Percentiles rank a stretch among this genome's conserved stretches.
Evolutionary conservation across 176 grass and related monocot species (phyloP).

Genomic region (Pharus latifolius): DNA sequence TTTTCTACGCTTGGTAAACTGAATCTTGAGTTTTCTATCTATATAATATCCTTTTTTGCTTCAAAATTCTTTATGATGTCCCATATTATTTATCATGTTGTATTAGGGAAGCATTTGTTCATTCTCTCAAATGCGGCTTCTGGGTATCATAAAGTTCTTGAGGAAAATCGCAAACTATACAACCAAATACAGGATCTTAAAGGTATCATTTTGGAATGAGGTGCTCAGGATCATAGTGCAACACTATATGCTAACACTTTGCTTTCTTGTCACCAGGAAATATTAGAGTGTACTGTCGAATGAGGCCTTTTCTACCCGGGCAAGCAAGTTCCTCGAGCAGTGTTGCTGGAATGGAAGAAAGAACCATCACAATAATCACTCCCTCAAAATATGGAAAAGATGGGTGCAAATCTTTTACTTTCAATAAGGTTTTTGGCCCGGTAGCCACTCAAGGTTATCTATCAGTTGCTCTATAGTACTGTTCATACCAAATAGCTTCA

Average conservation of each 20-base stretch:
- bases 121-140: slow-evolving; percentile 53
- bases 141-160: slow-evolving; percentile 78
- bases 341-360: slow-evolving; percentile 68
- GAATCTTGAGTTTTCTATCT: neutral
- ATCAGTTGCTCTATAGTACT: neutral
- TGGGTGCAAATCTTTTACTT: slow-evolving; percentile 71
- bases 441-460: slow-evolving; percentile 73
- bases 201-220: slow-evolving; percentile 39
- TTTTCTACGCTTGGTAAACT: slow-evolving; percentile 67
- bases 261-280: slow-evolving; percentile 53
- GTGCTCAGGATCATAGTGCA: neutral
- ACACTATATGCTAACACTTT: neutral
- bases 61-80: neutral
- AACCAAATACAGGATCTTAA: slow-evolving; percentile 94
- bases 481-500: neutral
- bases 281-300: slow-evolving; percentile 93
- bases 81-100: neutral
- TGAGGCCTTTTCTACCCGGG: slow-evolving; percentile 66
- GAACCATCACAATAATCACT: slow-evolving; percentile 56
- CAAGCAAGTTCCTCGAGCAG: slow-evolving; percentile 27
- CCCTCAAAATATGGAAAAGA: slow-evolving; percentile 80
- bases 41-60: neutral
- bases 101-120: slow-evolving; percentile 60
- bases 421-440: slow-evolving; percentile 74
- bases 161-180: slow-evolving; percentile 93